A percentile compares a stretch with the other conserved stretches of the same genome.
Conservation (phyloP, 352 stramenopile genomes). For the Phytopythium sindhum region DNA sequence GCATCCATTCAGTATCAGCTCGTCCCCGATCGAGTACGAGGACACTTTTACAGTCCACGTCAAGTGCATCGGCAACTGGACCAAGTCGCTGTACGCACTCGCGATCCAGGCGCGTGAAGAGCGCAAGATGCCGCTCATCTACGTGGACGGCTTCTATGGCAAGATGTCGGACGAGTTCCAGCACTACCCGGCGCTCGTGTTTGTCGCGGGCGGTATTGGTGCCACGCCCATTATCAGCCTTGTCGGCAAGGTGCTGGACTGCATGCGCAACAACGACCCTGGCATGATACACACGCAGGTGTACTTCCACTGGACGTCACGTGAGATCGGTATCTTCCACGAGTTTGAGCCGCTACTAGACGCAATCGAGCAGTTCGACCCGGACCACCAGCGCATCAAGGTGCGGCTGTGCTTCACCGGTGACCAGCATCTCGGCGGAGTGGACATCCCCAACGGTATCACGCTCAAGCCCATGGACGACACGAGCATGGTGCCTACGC, state of each 20-base stretch:
- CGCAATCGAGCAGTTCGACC: conserved; percentile 73
- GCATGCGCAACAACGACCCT: conserved; percentile 75
- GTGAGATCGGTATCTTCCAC: conserved; percentile 81
- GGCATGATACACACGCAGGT: conserved; percentile 67
- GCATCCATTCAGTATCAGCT: conserved; percentile 87
- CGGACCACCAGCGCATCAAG: conserved; percentile 60
- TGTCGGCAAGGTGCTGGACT: conserved; percentile 81
- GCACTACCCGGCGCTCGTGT: conserved; percentile 76
- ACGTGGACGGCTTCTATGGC: conserved; percentile 82
- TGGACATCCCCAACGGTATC: conserved; percentile 73
- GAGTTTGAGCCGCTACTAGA: conserved; percentile 81
- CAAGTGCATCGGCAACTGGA: conserved; percentile 75
- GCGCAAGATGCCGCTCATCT: conserved; percentile 77
- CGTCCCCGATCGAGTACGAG: conserved; percentile 79
- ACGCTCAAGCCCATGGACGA: conserved; percentile 80
- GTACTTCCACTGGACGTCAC: conserved; percentile 85
- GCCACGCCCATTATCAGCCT: conserved; percentile 88
- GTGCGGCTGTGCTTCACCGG: conserved; percentile 77
- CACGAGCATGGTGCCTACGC: conserved; percentile 72
- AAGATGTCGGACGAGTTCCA: conserved; percentile 84
- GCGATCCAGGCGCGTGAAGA: conserved; percentile 76
- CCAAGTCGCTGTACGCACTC: conserved; percentile 68
- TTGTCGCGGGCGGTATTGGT: conserved; percentile 84
- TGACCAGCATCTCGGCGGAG: conserved; percentile 71
- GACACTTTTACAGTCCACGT: conserved; percentile 84